Evolutionary conservation across 331 rosid genomes (phyloP), one percentile per base, ranked within the genome.

Genomic region (Saraca asoca): DNA sequence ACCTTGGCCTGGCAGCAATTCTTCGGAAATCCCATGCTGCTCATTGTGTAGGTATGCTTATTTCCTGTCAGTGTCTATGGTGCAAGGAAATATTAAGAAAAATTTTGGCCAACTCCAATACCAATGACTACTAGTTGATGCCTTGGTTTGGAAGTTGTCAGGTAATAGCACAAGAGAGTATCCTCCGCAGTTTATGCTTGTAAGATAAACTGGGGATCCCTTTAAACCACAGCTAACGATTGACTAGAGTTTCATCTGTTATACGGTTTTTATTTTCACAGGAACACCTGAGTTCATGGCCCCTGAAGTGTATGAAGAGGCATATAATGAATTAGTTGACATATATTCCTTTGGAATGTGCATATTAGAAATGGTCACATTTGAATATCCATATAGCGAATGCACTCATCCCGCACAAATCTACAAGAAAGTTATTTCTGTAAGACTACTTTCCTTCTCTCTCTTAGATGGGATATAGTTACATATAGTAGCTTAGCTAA

Each of bases 221-320:
- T 55, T 61, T 55, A 35, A 45, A 58, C 73, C 61, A 33, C 48
- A 72, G 24, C 39, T 12, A 12, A 50, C 48, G 43, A n/a, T 69
- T 64, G 15, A 68, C 46, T 9, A 1, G 73, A 58, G 45, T 15
- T 65, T 81, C 58, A 70, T 51, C 43, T 70, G 51, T 51, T 69
- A 7, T 43, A 6, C 63, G 29, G 16, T 5, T 49, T 66, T 16
- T 33, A 20, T 45, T 71, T 71, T 61, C 4, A 45, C 77, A 90
- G 98, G 98, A 83, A 93, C 98, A 0, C 98, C 98, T 0, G 98
- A 93, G 69, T 90, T 93, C 84, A 93, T 93, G 98, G 98, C 98
- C 71, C 98, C 98, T 5, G 98, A 93, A 73, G 98, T 93, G n/a
- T 93, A 93, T 64, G 87, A 90, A 80, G 98, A 90, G 82, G 89